Evolutionary conservation across 768 basidiomycete species (phyloP), one percentile per base, ranked within the genome.

Genomic region (Pulveroboletus sp.): DNA sequence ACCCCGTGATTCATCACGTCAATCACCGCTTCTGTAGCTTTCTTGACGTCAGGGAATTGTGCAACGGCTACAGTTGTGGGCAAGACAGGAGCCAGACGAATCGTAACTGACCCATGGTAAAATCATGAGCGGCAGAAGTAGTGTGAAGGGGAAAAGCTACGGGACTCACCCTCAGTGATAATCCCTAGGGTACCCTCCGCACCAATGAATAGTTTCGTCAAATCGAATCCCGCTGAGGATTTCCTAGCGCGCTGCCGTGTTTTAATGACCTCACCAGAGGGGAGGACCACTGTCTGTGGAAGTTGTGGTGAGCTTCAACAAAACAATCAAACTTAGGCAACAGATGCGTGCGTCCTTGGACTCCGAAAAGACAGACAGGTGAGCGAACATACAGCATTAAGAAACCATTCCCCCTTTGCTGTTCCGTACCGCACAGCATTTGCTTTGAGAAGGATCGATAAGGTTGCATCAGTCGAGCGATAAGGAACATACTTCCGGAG

Each of bases 351-450:
- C n/a, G 43, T 23, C 5, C 17, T 19, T 12, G 27, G 16, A 41
- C 12, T 17, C 3, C 8, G 5, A n/a, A 26, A 11, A 11, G 5
- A 5, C 20, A 42, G 16, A 23, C 16, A 26, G 19, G 20, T 34
- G 27, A 40, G 42, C 0, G 6, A 29, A 70, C 79, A 43, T 60
- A 89, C 89, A 20, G 79, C 79, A 57, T 93, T 93, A 35, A 94
- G 71, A 60, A 94, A 90, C 92, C 91, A 93, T 69, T 93, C 91
- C 0, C 75, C 88, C 62, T 86, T 90, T 0, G 90, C 91, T 7
- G 91, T 94, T 10, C 90, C 93, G 61, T 93, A 94, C 20, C 89
- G 72, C 2, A 89, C 89, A 2, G 88, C 86, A 56, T 89, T 89
- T 1, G 87, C 87, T 63, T 56, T n/a, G 8, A 41, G 19, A 47